Evolutionary conservation across 1,284 basidiomycete species (phyloP), one percentile per base, ranked within the genome.

Genomic region (Ustilago nuda): DNA sequence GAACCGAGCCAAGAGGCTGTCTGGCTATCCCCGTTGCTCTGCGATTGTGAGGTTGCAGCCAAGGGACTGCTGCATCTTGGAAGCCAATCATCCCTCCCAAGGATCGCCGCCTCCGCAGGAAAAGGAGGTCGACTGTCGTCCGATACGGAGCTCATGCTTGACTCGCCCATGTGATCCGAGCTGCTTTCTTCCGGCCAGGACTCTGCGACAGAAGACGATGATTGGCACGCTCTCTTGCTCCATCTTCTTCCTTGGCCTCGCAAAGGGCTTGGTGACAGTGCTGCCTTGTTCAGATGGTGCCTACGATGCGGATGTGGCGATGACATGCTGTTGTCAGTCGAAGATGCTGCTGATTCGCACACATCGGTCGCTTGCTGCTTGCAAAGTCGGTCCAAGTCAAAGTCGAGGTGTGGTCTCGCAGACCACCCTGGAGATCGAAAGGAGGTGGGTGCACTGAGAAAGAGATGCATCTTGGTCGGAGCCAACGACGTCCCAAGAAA

Each of bases 361-460:
- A 12, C 4, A 7, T 50, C 48, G 11, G 30, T 27, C 30, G 48
- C 48, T 50, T 32, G 48, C n/a, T 30, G 54, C 3, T 55, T 53
- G 55, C 58, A 61, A 2, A 72, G 59, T 1, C 23, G 50, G n/a
- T 68, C 69, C n/a, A 61, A 33, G 15, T 72, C 64, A 39, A 72
- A 70, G 39, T 68, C 63, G 41, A 73, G 65, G 43, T 81, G 74
- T 13, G 61, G 66, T 17, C 79, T 58, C 15, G 72, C 74, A 0
- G 60, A 64, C 79, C 79, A 81, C 8, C 79, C 79, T 2, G 68
- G 36, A 27, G 70, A 72, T 6, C 76, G 79, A n/a, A 79, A 60
- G 2, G 56, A 33, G 6, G 58, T 9, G 4, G 76, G 76, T 4
- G 71, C 77, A 30, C 70, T 72, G 37, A 81, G 63, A 4, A 81